These are phyloP conservation scores for Anisodus acutangulus DNA, from an alignment of 257 asterid species.

Conservation along the genomic window DNA sequence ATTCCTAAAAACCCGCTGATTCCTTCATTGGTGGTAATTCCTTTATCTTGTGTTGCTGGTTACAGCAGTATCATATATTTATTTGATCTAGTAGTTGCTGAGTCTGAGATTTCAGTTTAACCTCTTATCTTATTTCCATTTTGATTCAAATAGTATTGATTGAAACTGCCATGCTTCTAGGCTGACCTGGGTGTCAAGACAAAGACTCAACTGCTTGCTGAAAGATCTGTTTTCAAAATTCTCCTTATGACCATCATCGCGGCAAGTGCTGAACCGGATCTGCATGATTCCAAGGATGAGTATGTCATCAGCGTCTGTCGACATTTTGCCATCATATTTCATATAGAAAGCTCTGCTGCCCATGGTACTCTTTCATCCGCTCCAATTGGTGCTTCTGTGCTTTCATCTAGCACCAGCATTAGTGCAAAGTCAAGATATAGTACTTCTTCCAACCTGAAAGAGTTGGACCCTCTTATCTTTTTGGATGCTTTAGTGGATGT, in stretches of 20 bases:
- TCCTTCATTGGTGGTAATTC: conserved; percentile 18
- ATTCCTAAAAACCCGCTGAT: conserved; percentile 13
- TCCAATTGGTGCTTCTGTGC: conserved; percentile 64
- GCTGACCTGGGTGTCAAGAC: conserved; percentile 99
- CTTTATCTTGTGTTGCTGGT: conserved; percentile 20
- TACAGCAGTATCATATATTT: not conserved
- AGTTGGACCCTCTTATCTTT: conserved; percentile 92
- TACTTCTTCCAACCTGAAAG: conserved; percentile 74
- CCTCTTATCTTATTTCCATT: conserved; percentile 22
- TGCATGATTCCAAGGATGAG: conserved; percentile 82
- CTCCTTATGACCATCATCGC: conserved; percentile 94
- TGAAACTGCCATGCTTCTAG: conserved; percentile 53
- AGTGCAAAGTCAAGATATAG: conserved; percentile 67
- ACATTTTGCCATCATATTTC: conserved; percentile 97
- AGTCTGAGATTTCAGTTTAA: not conserved
- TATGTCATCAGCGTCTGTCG: conserved; percentile 75
- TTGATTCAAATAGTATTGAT: not conserved
- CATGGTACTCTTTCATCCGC: conserved; percentile 52
- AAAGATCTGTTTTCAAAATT: conserved; percentile 90
- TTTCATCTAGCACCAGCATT: conserved; percentile 56
- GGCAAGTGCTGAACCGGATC: conserved; percentile 87
- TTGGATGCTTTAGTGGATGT: conserved; percentile 97
- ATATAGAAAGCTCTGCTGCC: conserved; percentile 66
- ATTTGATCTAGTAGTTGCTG: not conserved
- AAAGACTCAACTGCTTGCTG: conserved; percentile 99